Percentiles rank a stretch among this genome's conserved stretches.
These are phyloP conservation scores for Spinacia oleracea DNA, from an alignment of 179 eudicot genomes.

Conservation along the genomic window DNA sequence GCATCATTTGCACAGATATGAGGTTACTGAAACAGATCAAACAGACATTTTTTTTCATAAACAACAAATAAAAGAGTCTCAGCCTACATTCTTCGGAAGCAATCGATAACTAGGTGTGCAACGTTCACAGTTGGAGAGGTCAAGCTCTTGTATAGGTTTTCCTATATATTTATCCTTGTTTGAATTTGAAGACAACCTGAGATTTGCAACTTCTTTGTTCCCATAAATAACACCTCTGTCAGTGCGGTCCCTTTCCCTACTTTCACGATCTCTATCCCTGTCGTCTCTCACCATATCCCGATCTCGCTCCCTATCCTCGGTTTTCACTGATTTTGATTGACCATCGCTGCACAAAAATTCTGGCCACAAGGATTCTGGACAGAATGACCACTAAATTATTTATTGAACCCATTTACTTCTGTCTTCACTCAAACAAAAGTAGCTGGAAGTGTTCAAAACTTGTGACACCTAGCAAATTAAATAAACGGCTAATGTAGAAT, in stretches of 20 bases:
- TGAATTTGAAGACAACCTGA: constrained; percentile 36
- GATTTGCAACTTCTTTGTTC: constrained; percentile 43
- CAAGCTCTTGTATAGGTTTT: constrained; percentile 89
- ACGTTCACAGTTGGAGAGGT: constrained; percentile 79
- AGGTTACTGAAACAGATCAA: background rate
- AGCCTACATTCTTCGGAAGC: constrained; percentile 79
- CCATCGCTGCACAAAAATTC: constrained; percentile 67
- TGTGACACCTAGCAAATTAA: background rate
- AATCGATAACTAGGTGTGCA: constrained; percentile 95
- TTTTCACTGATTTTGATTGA: constrained; percentile 46
- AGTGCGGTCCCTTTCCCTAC: constrained; percentile 36
- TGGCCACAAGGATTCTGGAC: constrained; percentile 45
- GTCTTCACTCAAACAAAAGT: background rate
- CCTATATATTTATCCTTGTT: constrained; percentile 70
- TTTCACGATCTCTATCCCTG: constrained; percentile 43
- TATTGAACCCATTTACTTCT: constrained; percentile 1
- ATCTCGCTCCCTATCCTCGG: constrained; percentile 68
- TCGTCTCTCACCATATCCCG: constrained; percentile 51
- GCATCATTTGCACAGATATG: constrained; percentile 24
- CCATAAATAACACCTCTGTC: constrained; percentile 33
- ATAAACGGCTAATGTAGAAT: background rate
- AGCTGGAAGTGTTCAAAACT: background rate
- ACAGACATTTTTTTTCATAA: background rate
- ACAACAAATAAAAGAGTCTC: background rate
- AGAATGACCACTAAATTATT: constrained; percentile 9